Conservation (phyloP, 352 stramenopile species). For the Pythium folliculosum region DNA sequence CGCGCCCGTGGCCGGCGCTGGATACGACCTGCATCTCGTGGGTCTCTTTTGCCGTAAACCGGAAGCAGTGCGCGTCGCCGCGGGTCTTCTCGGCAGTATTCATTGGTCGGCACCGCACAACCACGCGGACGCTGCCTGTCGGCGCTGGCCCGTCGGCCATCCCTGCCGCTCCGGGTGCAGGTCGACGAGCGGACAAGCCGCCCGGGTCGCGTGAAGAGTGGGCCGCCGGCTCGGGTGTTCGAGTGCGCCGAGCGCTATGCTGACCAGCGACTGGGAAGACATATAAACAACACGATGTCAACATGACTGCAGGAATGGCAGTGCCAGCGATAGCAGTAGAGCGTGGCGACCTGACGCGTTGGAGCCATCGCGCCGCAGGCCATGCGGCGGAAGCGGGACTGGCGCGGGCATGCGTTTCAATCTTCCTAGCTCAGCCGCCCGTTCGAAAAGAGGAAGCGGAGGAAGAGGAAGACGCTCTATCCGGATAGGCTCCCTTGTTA, state of each 20-base stretch:
- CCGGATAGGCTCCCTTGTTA: too few relatives aligned
- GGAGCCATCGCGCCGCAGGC: constrained; percentile 10
- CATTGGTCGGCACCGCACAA: constrained; percentile 66
- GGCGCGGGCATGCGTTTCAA: background rate
- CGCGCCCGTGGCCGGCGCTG: constrained; percentile 37
- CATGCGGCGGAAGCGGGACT: constrained; percentile 15
- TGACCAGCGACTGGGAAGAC: constrained; percentile 1
- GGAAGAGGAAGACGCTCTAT: too few relatives aligned
- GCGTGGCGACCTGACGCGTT: constrained; percentile 10
- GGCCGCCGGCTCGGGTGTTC: constrained; percentile 18
- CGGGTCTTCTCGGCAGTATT: constrained; percentile 48
- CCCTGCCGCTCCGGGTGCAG: background rate
- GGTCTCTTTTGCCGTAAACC: constrained; percentile 48
- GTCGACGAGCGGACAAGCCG: constrained; percentile 3
- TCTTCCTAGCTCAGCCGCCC: too few relatives aligned
- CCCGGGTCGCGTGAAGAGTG: background rate
- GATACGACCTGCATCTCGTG: constrained; percentile 63
- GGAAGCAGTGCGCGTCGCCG: constrained; percentile 55
- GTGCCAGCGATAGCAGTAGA: background rate
- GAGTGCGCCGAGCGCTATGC: constrained; percentile 7
- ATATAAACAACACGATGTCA: background rate
- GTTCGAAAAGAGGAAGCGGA: background rate
- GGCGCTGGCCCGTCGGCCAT: background rate
- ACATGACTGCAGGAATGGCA: too few relatives aligned
- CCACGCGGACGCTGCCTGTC: constrained; percentile 50